phyloP scores from a whole-genome alignment of 1,284 basidiomycete genomes.

The Austroboletus rostrupii region DNA sequence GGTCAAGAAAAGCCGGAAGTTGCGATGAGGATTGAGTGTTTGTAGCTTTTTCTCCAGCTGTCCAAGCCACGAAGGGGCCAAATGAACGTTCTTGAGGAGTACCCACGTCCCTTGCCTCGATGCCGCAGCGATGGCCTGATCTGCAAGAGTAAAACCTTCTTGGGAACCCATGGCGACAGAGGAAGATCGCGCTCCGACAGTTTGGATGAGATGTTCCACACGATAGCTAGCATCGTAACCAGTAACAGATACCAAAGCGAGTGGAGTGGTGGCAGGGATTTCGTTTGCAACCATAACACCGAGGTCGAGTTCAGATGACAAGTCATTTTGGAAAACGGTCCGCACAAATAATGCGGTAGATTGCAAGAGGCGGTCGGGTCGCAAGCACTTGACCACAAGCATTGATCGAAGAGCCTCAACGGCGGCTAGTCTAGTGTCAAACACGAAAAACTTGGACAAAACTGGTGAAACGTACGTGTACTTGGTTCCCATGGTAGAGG shows the following conservation, averaged over 20 bases:
- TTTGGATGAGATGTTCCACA: conserved; percentile 84
- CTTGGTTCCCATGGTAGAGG: conserved; percentile 76
- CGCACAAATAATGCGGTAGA: conserved; percentile 75
- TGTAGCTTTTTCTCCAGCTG: conserved; percentile 96
- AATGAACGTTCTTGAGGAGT: conserved; percentile 91
- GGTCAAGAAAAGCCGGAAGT: conserved; percentile 93
- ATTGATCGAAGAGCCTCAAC: conserved; percentile 72
- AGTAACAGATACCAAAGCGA: conserved; percentile 89
- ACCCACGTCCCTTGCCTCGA: conserved; percentile 93
- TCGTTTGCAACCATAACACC: conserved; percentile 75
- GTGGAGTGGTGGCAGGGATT: conserved; percentile 74
- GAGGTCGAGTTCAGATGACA: conserved; percentile 77
- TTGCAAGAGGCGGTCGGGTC: conserved; percentile 86
- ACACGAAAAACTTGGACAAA: not conserved
- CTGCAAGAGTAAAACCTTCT: conserved; percentile 91
- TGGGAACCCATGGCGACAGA: conserved; percentile 98
- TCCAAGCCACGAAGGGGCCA: conserved; percentile 91
- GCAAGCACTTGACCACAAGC: conserved; percentile 82
- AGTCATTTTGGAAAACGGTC: conserved; percentile 73
- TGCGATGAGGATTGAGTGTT: conserved; percentile 80
- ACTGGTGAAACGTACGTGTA: conserved; percentile 52
- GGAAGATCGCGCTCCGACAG: conserved; percentile 69
- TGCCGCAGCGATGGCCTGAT: conserved; percentile 89
- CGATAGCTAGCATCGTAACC: conserved; percentile 97
- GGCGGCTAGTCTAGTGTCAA: conserved; percentile 47